Evolutionary conservation across 1,284 basidiomycete genomes (phyloP).

Genomic region (Cryptococcus sp.): DNA sequence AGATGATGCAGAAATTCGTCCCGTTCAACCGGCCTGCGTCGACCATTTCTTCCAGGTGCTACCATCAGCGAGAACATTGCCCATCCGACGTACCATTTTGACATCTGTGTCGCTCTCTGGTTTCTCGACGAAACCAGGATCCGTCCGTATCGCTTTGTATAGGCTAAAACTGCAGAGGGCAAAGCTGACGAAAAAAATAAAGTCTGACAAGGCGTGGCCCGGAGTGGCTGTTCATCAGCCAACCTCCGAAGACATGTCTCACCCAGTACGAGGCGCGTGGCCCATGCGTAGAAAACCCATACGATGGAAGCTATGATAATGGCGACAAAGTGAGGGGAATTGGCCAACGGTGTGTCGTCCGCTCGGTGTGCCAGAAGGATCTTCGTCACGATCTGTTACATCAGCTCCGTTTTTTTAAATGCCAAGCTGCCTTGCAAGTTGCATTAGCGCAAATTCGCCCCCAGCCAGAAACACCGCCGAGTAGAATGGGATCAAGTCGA

Average conservation of each 20-base stretch:
- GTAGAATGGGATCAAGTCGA: conserved; percentile 82
- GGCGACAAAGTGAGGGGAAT: conserved; percentile 77
- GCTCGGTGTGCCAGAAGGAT: conserved; percentile 29
- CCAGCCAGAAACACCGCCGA: conserved; percentile 73
- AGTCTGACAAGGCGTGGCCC: conserved; percentile 66
- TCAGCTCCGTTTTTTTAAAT: not conserved
- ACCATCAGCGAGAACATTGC: not conserved
- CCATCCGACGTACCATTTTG: conserved; percentile 56
- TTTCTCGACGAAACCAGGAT: conserved; percentile 83
- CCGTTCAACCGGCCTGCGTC: conserved; percentile 84
- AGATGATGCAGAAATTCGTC: conserved; percentile 90
- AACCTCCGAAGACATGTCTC: not conserved
- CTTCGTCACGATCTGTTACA: conserved; percentile 28
- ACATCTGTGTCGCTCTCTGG: conserved; percentile 70
- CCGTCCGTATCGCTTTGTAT: conserved; percentile 77
- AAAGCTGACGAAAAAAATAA: conserved; percentile 66
- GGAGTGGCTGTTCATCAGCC: conserved; percentile 54
- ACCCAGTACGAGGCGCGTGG: conserved; percentile 47
- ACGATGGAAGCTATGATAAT: conserved; percentile 81
- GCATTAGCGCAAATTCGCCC: conserved; percentile 85
- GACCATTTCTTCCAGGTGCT: conserved; percentile 85
- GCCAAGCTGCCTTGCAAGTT: conserved; percentile 57
- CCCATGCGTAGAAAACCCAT: conserved; percentile 82
- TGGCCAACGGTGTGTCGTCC: conserved; percentile 38
- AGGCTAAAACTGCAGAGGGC: conserved; percentile 80